Base-by-base conservation (phyloP, 352 stramenopile species). In the Phytophthora sojae region DNA sequence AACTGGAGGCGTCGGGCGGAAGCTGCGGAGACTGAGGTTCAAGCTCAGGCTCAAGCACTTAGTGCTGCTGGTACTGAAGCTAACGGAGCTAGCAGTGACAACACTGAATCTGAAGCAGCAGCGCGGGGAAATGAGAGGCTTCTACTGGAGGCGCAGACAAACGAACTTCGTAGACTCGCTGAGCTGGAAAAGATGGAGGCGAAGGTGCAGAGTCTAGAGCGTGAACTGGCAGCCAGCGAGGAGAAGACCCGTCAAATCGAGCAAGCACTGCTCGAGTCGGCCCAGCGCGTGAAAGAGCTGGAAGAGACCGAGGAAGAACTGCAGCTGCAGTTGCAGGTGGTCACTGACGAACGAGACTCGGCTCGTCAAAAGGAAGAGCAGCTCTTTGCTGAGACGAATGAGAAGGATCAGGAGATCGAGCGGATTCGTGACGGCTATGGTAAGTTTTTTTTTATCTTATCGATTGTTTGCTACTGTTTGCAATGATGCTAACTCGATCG, bases 351-450 rank as follows among this genome's bases (percentile, higher is more conserved):
- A 52, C 83, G 89, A 1, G 89, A 96, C 56, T 89, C 89, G 11
- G 87, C 89, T 49, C 78, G 89, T 9, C 80, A 89, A 32, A 96
- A 96, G 57, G 89, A 96, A 75, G 89, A 96, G 61, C 83, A 93
- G 59, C 71, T 94, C 1, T 96, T 96, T 54, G 49, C 79, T 9
- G 89, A 96, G 60, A 93, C 88, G 47, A 92, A 91, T 44, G 89
- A 96, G 47, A 96, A 96, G 57, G 89, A 95, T 21, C 87, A 96
- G 66, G 89, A 96, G 53, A 96, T 96, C 45, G 89, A 95, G 64
- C 86, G 89, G 15, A 94, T 96, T 69, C 89, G 89, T 7, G 89
- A 96, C 54, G 89, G 89, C 32, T 96, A 96, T 49, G 87, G 89
- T 92, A 80, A 70, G 76, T 14, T 15, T 6, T 15, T 6, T 21